Evolutionary conservation across 352 stramenopile genomes (phyloP).

Genomic region (Phytophthora sp.): DNA sequence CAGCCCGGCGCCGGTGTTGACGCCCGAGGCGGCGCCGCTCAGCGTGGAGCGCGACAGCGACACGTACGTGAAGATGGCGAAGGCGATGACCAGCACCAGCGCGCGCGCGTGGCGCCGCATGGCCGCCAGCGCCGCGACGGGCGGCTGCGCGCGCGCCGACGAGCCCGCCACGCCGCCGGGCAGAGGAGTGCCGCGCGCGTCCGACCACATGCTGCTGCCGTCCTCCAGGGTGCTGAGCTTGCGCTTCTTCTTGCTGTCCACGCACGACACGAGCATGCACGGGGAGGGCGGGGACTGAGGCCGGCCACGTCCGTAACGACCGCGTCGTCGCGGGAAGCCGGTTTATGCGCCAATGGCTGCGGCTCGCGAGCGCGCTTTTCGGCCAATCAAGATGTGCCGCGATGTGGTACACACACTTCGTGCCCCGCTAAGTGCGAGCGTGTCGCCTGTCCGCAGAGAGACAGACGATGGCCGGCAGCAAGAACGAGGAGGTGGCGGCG

Average conservation of each 20-base stretch:
- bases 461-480: constrained; percentile 47
- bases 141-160: constrained; percentile 35
- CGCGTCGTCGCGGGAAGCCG: too few relatives aligned
- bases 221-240: constrained; percentile 76
- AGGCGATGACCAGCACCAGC: constrained; percentile 51
- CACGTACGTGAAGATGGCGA: constrained; percentile 64
- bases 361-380: constrained; percentile 14
- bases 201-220: constrained; percentile 57
- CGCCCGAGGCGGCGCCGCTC: constrained; percentile 14
- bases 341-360: not conserved
- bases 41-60: constrained; percentile 64
- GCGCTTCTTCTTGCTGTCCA: constrained; percentile 78
- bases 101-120: constrained; percentile 59
- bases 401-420: constrained; percentile 1
- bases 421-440: constrained; percentile 1
- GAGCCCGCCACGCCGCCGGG: constrained; percentile 25
- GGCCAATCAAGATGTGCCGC: constrained; percentile 10
- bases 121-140: constrained; percentile 34
- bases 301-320: constrained; percentile 23
- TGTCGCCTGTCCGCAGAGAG: too few relatives aligned
- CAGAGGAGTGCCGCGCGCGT: constrained; percentile 35
- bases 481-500: constrained; percentile 82
- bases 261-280: constrained; percentile 43
- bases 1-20: constrained; percentile 11
- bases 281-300: not conserved